Percentiles rank a stretch among this genome's conserved stretches.
These are phyloP conservation scores for Solidago caesia DNA, from an alignment of 129 eudicot genomes.

Conservation along the genomic window DNA sequence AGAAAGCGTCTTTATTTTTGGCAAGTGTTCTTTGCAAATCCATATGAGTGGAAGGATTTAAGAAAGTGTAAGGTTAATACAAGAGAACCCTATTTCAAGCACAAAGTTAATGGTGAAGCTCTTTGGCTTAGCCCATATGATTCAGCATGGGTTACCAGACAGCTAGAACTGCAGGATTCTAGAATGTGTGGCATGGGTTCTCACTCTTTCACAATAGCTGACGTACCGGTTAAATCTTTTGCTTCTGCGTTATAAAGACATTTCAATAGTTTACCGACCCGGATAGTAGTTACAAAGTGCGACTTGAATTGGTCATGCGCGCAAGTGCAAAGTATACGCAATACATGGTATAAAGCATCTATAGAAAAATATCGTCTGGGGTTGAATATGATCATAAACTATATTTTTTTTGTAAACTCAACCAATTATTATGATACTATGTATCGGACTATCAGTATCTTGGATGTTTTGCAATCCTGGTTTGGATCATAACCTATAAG, in stretches of 20 bases:
- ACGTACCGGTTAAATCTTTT: constrained; percentile 19
- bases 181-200: constrained; percentile 30
- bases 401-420: neutral
- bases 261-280: neutral
- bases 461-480: too few species aligned
- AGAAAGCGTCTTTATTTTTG: constrained; percentile 60
- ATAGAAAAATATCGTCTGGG: neutral
- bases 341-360: neutral
- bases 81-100: constrained; percentile 60
- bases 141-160: constrained; percentile 81
- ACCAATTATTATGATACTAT: too few species aligned
- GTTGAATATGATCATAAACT: neutral
- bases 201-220: neutral
- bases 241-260: constrained; percentile 31
- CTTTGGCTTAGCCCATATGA: constrained; percentile 57
- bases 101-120: constrained; percentile 64
- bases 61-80: constrained; percentile 49
- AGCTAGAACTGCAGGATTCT: constrained; percentile 56
- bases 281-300: neutral
- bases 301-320: neutral
- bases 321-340: neutral
- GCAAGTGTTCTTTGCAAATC: constrained; percentile 78
- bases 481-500: too few species aligned
- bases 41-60: constrained; percentile 69
- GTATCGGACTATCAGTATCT: too few species aligned